These are phyloP conservation scores for Aspergillus unguis DNA, from an alignment of 2,329 filamentous ascomycete species.

Conservation along the genomic window DNA sequence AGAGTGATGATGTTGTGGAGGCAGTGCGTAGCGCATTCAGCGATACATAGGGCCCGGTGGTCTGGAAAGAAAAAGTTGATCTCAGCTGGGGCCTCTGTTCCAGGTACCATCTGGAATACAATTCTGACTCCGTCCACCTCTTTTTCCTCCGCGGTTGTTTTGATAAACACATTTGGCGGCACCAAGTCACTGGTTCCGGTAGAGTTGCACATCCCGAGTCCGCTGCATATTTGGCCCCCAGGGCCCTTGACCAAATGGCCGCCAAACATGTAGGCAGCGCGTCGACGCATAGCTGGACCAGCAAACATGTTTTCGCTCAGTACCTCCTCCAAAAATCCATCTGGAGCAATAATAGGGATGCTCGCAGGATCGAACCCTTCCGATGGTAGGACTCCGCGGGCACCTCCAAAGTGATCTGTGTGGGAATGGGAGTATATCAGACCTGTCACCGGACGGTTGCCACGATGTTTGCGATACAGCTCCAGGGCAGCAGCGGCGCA, in stretches of 20 bases:
- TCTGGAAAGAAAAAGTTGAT: conserved; percentile 44
- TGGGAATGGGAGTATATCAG: conserved; percentile 45
- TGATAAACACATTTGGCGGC: conserved; percentile 34
- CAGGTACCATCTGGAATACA: conserved; percentile 42
- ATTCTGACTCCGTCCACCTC: conserved; percentile 38
- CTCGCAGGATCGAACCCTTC: too few species aligned
- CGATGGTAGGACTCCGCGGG: conserved; percentile 6
- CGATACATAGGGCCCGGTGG: conserved; percentile 35
- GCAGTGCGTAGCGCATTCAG: conserved; percentile 40
- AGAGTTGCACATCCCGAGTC: conserved; percentile 33
- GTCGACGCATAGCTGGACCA: conserved; percentile 39
- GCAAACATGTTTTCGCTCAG: conserved; percentile 41
- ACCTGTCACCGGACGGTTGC: conserved; percentile 26
- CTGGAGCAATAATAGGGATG: conserved; percentile 33
- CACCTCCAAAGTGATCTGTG: conserved; percentile 39
- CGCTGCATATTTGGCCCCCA: conserved; percentile 37
- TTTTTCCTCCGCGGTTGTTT: conserved; percentile 29
- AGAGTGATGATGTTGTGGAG: conserved; percentile 45
- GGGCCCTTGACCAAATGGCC: conserved; percentile 26
- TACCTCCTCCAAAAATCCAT: conserved; percentile 40
- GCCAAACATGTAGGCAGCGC: conserved; percentile 44
- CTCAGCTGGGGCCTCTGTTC: conserved; percentile 44
- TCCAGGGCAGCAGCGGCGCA: conserved; percentile 21
- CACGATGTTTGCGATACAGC: conserved; percentile 29
- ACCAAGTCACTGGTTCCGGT: conserved; percentile 32